phyloP scores from a whole-genome alignment of 164 flowering plant genomes.

The Litsea cubeba region DNA sequence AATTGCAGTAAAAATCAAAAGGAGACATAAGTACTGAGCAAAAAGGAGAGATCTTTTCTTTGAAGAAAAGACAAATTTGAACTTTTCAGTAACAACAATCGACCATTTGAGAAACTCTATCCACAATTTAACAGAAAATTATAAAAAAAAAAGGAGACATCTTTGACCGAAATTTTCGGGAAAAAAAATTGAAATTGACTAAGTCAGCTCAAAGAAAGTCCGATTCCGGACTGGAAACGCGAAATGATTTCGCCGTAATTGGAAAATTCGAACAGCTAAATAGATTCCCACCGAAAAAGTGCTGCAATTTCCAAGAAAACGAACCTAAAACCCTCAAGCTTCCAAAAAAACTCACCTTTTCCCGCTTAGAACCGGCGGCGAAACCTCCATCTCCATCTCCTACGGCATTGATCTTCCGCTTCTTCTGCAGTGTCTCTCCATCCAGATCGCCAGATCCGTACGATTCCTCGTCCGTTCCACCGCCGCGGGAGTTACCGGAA shows the following conservation, averaged over 20 bases:
- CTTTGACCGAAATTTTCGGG: neutral
- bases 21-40: neutral
- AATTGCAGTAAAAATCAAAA: neutral
- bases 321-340: neutral
- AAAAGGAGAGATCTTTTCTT: no score
- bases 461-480: constrained; percentile 16
- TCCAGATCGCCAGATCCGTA: constrained; percentile 5
- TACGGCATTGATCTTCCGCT: constrained; percentile 50
- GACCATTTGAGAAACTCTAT: neutral
- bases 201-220: neutral
- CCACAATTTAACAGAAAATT: neutral
- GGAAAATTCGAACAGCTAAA: neutral
- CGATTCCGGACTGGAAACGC: neutral
- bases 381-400: constrained; percentile 3
- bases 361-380: neutral
- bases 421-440: constrained; percentile 25
- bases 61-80: neutral
- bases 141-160: neutral
- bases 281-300: neutral
- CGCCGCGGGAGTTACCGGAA: neutral
- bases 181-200: neutral
- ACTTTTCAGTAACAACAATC: neutral
- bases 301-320: neutral
- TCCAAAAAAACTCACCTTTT: constrained; percentile 23
- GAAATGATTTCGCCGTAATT: neutral